A percentile compares a stretch with the other conserved stretches of the same genome.
These are phyloP conservation scores for Santalum album DNA, from an alignment of 164 flowering plant species.

Conservation along the genomic window DNA sequence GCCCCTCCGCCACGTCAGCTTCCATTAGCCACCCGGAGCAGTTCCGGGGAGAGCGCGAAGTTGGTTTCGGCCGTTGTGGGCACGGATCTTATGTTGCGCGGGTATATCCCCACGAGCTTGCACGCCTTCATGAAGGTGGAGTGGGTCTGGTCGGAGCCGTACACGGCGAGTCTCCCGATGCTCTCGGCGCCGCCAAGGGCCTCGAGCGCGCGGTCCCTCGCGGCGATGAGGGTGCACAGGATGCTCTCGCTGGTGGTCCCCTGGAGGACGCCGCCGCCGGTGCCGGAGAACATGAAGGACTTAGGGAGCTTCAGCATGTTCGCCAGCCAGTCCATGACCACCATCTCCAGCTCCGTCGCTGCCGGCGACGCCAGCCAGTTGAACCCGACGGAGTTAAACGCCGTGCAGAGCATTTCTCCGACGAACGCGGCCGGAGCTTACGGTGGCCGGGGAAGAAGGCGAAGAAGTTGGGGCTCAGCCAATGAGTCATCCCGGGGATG, in stretches of 20 bases:
- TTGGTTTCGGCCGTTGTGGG: conserved; percentile 14
- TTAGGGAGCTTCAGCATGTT: conserved; percentile 37
- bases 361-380: conserved; percentile 64
- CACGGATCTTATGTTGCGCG: conserved; percentile 27
- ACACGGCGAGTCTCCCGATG: conserved; percentile 36
- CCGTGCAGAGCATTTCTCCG: conserved; percentile 53
- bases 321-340: conserved; percentile 61
- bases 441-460: conserved; percentile 52
- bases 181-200: conserved; percentile 11
- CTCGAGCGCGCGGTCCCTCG: conserved; percentile 27
- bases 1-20: conserved; percentile 34
- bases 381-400: conserved; percentile 49
- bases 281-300: conserved; percentile 37
- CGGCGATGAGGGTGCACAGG: conserved; percentile 42
- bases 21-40: conserved; percentile 12
- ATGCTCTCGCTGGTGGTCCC: conserved; percentile 47
- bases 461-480: conserved; percentile 63
- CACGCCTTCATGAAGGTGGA: conserved; percentile 36
- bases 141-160: conserved; percentile 64
- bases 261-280: conserved; percentile 59
- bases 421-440: conserved; percentile 43
- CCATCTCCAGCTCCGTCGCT: conserved; percentile 54
- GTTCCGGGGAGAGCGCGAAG: conserved; percentile 27
- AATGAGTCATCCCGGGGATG: conserved; percentile 51
- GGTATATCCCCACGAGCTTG: conserved; percentile 34